These are phyloP conservation scores for Cercospora janseana DNA, from an alignment of 2,329 filamentous ascomycete genomes.

Conservation along the genomic window DNA sequence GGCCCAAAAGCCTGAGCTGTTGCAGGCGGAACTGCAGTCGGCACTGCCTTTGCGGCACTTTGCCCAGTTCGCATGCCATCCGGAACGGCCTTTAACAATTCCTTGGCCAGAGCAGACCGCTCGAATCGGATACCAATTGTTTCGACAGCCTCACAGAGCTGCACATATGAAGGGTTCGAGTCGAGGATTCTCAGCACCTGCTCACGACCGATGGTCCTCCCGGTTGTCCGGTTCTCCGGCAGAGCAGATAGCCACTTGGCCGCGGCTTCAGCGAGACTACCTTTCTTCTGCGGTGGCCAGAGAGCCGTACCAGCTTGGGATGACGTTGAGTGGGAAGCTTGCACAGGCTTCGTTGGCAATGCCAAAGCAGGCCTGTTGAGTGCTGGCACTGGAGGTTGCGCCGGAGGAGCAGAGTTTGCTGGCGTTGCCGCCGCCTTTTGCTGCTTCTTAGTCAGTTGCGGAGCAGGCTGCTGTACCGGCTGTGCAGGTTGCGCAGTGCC, in stretches of 20 bases:
- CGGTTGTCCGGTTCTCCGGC: constrained; percentile 47
- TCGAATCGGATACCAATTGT: constrained; percentile 50
- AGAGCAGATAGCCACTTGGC: constrained; percentile 47
- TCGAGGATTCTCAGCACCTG: constrained; percentile 51
- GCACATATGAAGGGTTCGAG: constrained; percentile 55
- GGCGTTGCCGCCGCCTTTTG: constrained; percentile 5
- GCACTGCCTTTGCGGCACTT: constrained; percentile 12
- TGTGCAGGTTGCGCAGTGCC: constrained; percentile 15
- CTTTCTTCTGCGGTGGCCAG: constrained; percentile 54
- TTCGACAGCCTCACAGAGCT: constrained; percentile 56
- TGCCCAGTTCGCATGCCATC: constrained; percentile 34
- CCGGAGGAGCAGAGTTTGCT: not conserved
- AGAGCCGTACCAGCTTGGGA: constrained; percentile 38
- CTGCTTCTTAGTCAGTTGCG: constrained; percentile 2
- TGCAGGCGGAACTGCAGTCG: not conserved
- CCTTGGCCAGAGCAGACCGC: constrained; percentile 53
- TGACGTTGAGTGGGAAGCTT: constrained; percentile 1
- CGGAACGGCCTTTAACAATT: constrained; percentile 48
- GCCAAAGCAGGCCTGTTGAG: not conserved
- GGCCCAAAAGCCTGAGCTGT: not conserved
- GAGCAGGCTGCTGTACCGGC: constrained; percentile 1
- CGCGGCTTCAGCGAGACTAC: constrained; percentile 51
- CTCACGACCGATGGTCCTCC: constrained; percentile 40
- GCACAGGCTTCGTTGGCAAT: constrained; percentile 6
- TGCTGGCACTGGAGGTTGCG: constrained; percentile 1